Evolutionary conservation across 345 rosid genomes (phyloP), one percentile per base, ranked within the genome.

Genomic region (Noccaea caerulescens): DNA sequence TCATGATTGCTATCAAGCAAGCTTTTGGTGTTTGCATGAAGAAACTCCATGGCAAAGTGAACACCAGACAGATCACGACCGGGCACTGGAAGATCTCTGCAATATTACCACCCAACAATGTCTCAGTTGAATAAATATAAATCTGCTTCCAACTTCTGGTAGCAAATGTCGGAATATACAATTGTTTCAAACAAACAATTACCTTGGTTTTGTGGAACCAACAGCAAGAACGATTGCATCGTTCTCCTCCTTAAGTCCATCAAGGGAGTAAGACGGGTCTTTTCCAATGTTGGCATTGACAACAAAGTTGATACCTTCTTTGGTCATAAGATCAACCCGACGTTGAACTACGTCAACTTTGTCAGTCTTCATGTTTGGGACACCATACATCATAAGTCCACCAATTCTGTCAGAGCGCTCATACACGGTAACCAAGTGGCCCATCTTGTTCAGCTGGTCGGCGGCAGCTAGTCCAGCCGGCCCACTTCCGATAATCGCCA

Each of bases 361-460:
- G 85, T 88, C 99, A 52, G 99, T 12, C 81, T 95, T 95, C 99
- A 95, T 95, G 88, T 95, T 95, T 36, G 99, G 99, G 58, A 95
- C 99, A 49, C 99, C 99, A 75, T 95, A 95, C 99, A 95, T 92
- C 99, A 95, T 95, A 36, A 95, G 96, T 59, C 99, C 99, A 55
- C 99, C 99, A 71, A 95, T 86, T 69, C 97, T 82, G 73, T 95
- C 99, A n/a, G 98, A 79, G 20, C 99, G 97, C 76, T 95, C 99
- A 68, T 88, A 95, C 27, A 95, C 94, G 2, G 98, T 90, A 32
- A 95, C 99, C 10, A 52, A 79, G 83, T 95, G 99, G 38, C 99
- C 99, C 91, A 87, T 88, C 79, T 81, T 87, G 69, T 95, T 95
- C 27, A 95, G 85, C 76, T 95, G 99, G 82, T 95, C 99, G 4